phyloP scores from a whole-genome alignment of 2,329 filamentous ascomycete genomes.

The Clonostachys byssicola region DNA sequence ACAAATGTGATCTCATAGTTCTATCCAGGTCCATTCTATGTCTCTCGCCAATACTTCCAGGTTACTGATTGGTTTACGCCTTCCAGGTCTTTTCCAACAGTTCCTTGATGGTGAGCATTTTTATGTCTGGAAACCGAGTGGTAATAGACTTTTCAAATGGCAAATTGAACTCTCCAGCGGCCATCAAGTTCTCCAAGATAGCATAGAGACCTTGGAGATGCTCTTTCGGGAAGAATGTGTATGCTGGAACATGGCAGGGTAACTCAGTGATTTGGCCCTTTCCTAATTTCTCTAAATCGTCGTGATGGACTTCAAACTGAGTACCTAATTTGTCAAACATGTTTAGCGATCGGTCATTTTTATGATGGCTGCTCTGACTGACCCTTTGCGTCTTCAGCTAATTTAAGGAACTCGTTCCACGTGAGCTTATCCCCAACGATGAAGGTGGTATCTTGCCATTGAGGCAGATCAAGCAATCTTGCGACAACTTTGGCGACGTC shows the following conservation, averaged over 20 bases:
- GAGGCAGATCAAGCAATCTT: slow-evolving; percentile 27
- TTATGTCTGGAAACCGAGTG: slow-evolving; percentile 13
- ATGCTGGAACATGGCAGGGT: slow-evolving; percentile 12
- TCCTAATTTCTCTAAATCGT: slow-evolving; percentile 24
- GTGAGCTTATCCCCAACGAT: slow-evolving; percentile 34
- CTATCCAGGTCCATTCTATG: too few relatives aligned
- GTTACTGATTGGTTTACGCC: too few relatives aligned
- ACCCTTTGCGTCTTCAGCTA: slow-evolving; percentile 33
- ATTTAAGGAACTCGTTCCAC: slow-evolving; percentile 33
- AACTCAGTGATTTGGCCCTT: slow-evolving; percentile 25
- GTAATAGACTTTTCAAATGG: slow-evolving; percentile 12
- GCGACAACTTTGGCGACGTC: slow-evolving; percentile 44
- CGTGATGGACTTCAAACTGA: slow-evolving; percentile 4
- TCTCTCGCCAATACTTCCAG: too few relatives aligned
- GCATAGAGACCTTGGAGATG: slow-evolving; percentile 10
- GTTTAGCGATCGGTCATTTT: too few relatives aligned
- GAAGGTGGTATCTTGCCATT: slow-evolving; percentile 33
- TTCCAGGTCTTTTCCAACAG: background rate
- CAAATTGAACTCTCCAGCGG: slow-evolving; percentile 12
- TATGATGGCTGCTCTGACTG: too few relatives aligned
- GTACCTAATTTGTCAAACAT: too few relatives aligned
- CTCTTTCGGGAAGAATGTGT: slow-evolving; percentile 16
- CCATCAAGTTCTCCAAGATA: slow-evolving; percentile 4
- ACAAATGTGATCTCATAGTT: too few relatives aligned
- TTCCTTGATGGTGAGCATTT: slow-evolving; percentile 13